These are phyloP conservation scores for Thalassiosira pacifica DNA, from an alignment of 352 stramenopile species.

Conservation along the genomic window DNA sequence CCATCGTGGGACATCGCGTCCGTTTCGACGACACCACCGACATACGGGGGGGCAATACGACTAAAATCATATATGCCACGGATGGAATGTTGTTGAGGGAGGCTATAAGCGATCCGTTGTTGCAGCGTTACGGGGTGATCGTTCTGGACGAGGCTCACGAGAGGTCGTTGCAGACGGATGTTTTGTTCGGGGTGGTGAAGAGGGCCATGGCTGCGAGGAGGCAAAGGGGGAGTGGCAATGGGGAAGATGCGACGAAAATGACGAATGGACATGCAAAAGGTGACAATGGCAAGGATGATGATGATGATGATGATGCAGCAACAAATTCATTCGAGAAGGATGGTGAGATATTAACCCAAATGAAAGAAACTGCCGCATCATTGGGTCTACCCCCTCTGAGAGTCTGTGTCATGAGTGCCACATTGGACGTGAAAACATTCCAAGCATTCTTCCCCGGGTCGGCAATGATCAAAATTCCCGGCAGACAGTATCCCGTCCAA, in stretches of 20 bases:
- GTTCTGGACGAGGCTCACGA: slow-evolving; percentile 90
- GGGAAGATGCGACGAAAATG: neutral
- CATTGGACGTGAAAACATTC: slow-evolving; percentile 95
- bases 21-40: slow-evolving; percentile 91
- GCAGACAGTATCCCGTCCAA: slow-evolving; percentile 79
- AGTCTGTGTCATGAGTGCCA: slow-evolving; percentile 98
- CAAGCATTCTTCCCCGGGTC: slow-evolving; percentile 90
- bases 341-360: slow-evolving; percentile 90
- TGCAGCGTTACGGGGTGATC: slow-evolving; percentile 82
- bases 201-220: slow-evolving; percentile 85
- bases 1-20: slow-evolving; percentile 91
- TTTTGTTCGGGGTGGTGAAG: slow-evolving; percentile 92
- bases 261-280: slow-evolving; percentile 4
- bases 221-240: slow-evolving; percentile 11
- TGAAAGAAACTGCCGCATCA: slow-evolving; percentile 90
- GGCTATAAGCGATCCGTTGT: slow-evolving; percentile 78
- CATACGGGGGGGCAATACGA: slow-evolving; percentile 77
- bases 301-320: slow-evolving; percentile 2
- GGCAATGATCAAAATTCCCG: slow-evolving; percentile 80
- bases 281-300: too few species aligned
- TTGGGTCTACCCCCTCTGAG: slow-evolving; percentile 87
- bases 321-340: slow-evolving; percentile 77
- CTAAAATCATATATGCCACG: slow-evolving; percentile 86
- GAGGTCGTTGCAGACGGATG: slow-evolving; percentile 87
- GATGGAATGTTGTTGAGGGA: slow-evolving; percentile 87